A percentile compares a stretch with the other conserved stretches of the same genome.
Evolutionary conservation across 2,329 filamentous ascomycete species (phyloP).

Genomic region (Acephala macrosclerotiorum): DNA sequence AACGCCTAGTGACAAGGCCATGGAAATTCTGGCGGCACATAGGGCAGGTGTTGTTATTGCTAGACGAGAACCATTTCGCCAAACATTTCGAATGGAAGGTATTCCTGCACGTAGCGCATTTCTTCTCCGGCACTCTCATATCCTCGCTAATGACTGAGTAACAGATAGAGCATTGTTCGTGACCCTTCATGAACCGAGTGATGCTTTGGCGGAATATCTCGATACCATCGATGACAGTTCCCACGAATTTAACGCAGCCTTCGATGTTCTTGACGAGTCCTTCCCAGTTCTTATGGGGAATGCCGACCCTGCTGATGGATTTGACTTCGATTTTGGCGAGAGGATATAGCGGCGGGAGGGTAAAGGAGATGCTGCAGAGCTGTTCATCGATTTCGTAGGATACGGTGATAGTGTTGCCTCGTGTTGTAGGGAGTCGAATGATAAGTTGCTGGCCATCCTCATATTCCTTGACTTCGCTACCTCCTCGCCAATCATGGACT

Average conservation of each 20-base stretch:
- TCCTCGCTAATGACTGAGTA: constrained; percentile 93
- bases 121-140: constrained; percentile 89
- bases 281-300: constrained; percentile 92
- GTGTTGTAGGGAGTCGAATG: constrained; percentile 54
- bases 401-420: constrained; percentile 74
- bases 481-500: constrained; percentile 69
- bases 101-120: constrained; percentile 92
- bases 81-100: constrained; percentile 89
- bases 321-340: constrained; percentile 77
- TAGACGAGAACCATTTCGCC: constrained; percentile 97
- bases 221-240: constrained; percentile 85
- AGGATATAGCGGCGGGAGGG: constrained; percentile 86
- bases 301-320: constrained; percentile 82
- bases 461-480: constrained; percentile 57
- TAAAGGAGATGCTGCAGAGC: constrained; percentile 78
- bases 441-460: constrained; percentile 58
- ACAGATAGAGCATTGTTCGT: constrained; percentile 95
- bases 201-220: constrained; percentile 88
- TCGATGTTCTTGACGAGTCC: constrained; percentile 89
- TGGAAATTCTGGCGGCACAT: constrained; percentile 67
- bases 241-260: constrained; percentile 89
- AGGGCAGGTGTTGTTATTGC: constrained; percentile 90
- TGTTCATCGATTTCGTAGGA: constrained; percentile 89
- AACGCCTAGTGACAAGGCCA: neutral
- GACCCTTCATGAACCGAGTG: constrained; percentile 85